Base-by-base conservation (phyloP, 768 basidiomycete species). In the Zangia roseola region DNA sequence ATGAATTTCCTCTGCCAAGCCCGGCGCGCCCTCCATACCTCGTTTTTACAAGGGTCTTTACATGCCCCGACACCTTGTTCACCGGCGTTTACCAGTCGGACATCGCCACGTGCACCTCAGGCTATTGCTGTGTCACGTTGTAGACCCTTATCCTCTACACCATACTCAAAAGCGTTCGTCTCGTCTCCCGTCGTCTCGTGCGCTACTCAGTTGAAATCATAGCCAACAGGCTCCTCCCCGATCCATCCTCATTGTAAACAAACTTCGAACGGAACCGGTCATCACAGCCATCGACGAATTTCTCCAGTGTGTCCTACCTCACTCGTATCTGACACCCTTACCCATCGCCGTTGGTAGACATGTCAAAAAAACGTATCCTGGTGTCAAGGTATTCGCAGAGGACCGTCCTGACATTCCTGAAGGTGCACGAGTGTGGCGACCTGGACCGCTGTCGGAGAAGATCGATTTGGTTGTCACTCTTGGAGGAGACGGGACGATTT, bases 401-500 rank as follows among this genome's bases (percentile, higher is more conserved):
- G 80, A 86, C 54, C 73, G 82, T 56, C 61, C 75, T 20, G 84
- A 86, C 64, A 84, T 83, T 41, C 84, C 84, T 5, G 74, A 77
- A 55, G 81, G 79, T 1, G 81, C 79, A 43, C 75, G 80, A 55
- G 74, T 82, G 4, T 90, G 88, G 88, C 74, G 72, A 36, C 45
- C 57, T 74, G 77, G 77, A 39, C 75, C 72, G 37, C 70, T 71
- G 41, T 72, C 84, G 4, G 74, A 83, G 55, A 78, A 77, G 46
- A 88, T 95, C 49, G 89, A 93, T 64, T 74, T 97, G 9, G 86
- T 97, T 17, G 82, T 97, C 23, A 95, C 94, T 0, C 71, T 97
- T 2, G 94, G 94, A 38, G 94, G 94, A 28, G 94, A 97, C 62
- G 94, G 94, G 9, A 97, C 94, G 6, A 94, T 97, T 41, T 77